Conservation (phyloP, 1,139 yeast genomes). For the Zygosaccharomyces sapae region DNA sequence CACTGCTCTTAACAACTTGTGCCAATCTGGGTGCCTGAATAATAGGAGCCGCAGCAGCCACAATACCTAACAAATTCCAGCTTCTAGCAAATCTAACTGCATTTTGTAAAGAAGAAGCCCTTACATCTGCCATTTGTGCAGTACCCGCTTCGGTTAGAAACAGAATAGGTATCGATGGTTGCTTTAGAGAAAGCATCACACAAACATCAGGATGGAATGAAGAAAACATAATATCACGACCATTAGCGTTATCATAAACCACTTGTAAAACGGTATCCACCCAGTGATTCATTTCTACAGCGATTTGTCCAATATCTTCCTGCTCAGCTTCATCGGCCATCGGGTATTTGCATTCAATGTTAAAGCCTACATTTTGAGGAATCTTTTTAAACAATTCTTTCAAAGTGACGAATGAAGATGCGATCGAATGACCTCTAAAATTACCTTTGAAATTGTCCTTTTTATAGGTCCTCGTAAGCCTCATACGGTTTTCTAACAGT, state of each 20-base stretch:
- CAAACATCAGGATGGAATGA: slow-evolving; percentile 96
- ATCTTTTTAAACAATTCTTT: slow-evolving; percentile 77
- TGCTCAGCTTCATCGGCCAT: slow-evolving; percentile 89
- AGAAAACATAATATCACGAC: slow-evolving; percentile 84
- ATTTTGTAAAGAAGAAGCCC: slow-evolving; percentile 84
- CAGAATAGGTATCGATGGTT: slow-evolving; percentile 86
- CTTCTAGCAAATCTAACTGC: slow-evolving; percentile 87
- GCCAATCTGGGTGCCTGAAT: slow-evolving; percentile 86
- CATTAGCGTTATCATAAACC: slow-evolving; percentile 73
- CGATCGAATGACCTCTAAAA: slow-evolving; percentile 82
- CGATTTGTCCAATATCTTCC: slow-evolving; percentile 84
- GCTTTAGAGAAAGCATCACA: slow-evolving; percentile 77
- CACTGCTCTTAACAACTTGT: slow-evolving; percentile 81
- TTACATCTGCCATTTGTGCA: slow-evolving; percentile 73
- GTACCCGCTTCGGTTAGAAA: slow-evolving; percentile 90
- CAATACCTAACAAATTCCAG: slow-evolving; percentile 91
- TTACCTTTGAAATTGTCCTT: slow-evolving; percentile 87
- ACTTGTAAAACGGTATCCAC: slow-evolving; percentile 77
- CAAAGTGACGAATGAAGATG: slow-evolving; percentile 86
- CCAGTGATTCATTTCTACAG: slow-evolving; percentile 80
- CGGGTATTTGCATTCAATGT: slow-evolving; percentile 92
- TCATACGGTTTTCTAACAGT: slow-evolving; percentile 64
- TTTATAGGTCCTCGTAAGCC: slow-evolving; percentile 82
- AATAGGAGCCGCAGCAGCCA: slow-evolving; percentile 81
- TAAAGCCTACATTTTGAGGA: slow-evolving; percentile 84